phyloP scores from a whole-genome alignment of 164 flowering plant genomes.

The Amborella trichopoda region DNA sequence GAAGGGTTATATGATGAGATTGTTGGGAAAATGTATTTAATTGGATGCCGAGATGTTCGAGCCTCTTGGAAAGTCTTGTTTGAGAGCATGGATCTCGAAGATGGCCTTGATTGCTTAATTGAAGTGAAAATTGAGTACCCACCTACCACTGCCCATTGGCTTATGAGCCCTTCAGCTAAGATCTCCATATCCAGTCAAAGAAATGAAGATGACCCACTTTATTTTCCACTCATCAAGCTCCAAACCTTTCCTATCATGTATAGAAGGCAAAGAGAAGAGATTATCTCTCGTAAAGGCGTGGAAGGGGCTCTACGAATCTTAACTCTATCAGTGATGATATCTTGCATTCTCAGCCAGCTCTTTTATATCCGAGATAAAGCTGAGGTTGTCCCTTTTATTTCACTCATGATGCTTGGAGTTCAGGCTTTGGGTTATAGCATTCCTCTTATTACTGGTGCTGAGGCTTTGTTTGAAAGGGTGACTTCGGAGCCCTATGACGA shows the following conservation, averaged over 20 bases:
- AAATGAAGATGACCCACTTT: slow-evolving; percentile 62
- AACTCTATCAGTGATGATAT: slow-evolving; percentile 60
- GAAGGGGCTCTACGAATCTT: slow-evolving; percentile 65
- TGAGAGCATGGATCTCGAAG: slow-evolving; percentile 72
- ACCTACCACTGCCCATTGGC: slow-evolving; percentile 60
- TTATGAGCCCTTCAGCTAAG: slow-evolving; percentile 54
- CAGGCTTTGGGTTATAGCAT: slow-evolving; percentile 78
- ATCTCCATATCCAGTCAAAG: slow-evolving; percentile 69
- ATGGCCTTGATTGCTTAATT: slow-evolving; percentile 71
- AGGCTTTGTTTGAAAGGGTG: slow-evolving; percentile 39
- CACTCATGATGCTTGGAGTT: slow-evolving; percentile 76
- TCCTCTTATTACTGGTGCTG: slow-evolving; percentile 70
- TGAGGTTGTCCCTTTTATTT: slow-evolving; percentile 59
- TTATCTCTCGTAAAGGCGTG: slow-evolving; percentile 54
- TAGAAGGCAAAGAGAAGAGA: slow-evolving; percentile 56
- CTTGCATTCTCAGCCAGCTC: slow-evolving; percentile 56
- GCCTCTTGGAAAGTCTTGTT: slow-evolving; percentile 43
- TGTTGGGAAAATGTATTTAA: slow-evolving; percentile 69
- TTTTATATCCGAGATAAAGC: slow-evolving; percentile 32
- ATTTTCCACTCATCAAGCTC: slow-evolving; percentile 39
- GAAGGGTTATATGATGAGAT: slow-evolving; percentile 77
- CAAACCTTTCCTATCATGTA: slow-evolving; percentile 63
- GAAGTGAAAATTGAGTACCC: slow-evolving; percentile 74
- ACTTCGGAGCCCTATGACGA: slow-evolving; percentile 35
- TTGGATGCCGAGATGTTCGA: slow-evolving; percentile 82